A percentile compares a stretch with the other conserved stretches of the same genome.
Conservation (phyloP, 148 eudicot species). For the Mesembryanthemum crystallinum region DNA sequence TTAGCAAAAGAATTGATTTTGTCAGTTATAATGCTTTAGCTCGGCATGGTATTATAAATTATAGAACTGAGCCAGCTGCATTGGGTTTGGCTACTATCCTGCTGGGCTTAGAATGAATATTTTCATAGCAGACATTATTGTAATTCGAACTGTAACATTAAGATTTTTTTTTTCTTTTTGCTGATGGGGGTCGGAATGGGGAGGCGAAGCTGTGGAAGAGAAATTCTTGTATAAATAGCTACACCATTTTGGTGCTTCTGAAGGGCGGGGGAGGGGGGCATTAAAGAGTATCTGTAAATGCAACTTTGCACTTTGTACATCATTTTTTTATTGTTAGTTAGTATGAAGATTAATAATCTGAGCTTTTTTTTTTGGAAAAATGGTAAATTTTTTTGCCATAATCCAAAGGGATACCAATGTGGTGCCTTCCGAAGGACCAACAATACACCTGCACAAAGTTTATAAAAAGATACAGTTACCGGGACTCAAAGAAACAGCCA, state of each 20-base stretch:
- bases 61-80: background rate
- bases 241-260: background rate
- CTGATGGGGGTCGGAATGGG: background rate
- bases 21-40: too few relatives aligned
- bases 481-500: too few relatives aligned
- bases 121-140: background rate
- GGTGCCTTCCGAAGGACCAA: too few relatives aligned
- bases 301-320: background rate
- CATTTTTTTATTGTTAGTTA: background rate
- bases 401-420: too few relatives aligned
- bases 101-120: too few relatives aligned
- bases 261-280: background rate
- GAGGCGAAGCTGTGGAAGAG: background rate
- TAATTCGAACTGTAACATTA: background rate
- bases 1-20: background rate
- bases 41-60: background rate
- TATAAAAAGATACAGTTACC: too few relatives aligned
- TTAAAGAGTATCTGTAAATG: too few relatives aligned
- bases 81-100: too few relatives aligned
- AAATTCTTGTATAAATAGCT: background rate
- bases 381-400: too few relatives aligned
- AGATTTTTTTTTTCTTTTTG: background rate
- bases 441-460: too few relatives aligned
- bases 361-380: too few relatives aligned
- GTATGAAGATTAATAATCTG: background rate